These are phyloP conservation scores for Artemisia annua DNA, from an alignment of 129 eudicot species.

Conservation along the genomic window DNA sequence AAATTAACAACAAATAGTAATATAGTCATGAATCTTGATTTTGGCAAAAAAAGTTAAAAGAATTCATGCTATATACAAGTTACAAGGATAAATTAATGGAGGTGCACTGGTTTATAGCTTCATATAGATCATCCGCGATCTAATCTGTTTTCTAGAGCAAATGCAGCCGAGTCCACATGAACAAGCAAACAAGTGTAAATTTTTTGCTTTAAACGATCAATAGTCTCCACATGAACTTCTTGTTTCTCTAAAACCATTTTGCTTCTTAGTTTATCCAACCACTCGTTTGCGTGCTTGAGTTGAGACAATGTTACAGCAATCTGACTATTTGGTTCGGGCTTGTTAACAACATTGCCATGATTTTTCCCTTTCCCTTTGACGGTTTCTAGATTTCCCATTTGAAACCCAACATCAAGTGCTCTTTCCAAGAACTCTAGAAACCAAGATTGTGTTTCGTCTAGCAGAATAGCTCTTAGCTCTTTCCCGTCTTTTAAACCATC, in stretches of 20 bases:
- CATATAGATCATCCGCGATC: constrained; percentile 24
- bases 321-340: constrained; percentile 53
- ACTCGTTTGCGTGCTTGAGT: constrained; percentile 77
- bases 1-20: too few relatives aligned
- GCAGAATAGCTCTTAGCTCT: constrained; percentile 44
- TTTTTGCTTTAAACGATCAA: constrained; percentile 73
- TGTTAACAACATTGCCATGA: constrained; percentile 18
- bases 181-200: constrained; percentile 74
- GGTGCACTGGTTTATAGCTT: not conserved
- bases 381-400: constrained; percentile 34
- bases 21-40: constrained; percentile 16
- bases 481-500: constrained; percentile 52
- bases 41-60: constrained; percentile 8
- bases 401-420: constrained; percentile 69
- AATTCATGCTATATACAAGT: constrained; percentile 14
- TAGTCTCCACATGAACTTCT: constrained; percentile 36
- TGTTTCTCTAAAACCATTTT: constrained; percentile 34
- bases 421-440: constrained; percentile 67
- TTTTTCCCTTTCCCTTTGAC: constrained; percentile 43
- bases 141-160: constrained; percentile 60
- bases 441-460: constrained; percentile 67
- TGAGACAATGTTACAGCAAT: constrained; percentile 70
- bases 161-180: constrained; percentile 83
- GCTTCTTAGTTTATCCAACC: constrained; percentile 61
- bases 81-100: constrained; percentile 17